phyloP scores from a whole-genome alignment of 2,329 filamentous ascomycete species.

The Fusarium denticulatum region DNA sequence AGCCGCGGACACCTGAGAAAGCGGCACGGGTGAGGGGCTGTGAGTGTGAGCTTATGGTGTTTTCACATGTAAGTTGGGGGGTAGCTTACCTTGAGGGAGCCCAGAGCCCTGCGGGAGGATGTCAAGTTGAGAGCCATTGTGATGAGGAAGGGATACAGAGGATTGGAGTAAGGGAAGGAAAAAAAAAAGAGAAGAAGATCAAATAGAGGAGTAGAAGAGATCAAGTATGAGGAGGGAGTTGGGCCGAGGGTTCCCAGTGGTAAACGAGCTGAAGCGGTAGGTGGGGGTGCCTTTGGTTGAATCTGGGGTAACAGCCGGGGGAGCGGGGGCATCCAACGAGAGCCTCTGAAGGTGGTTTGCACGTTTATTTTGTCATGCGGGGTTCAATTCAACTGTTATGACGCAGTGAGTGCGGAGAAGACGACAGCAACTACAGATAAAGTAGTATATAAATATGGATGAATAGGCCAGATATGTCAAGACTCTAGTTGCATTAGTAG shows the following conservation, averaged over 20 bases:
- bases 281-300: constrained; percentile 16
- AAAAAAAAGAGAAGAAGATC: neutral
- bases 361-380: constrained; percentile 36
- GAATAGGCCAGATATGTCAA: neutral
- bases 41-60: neutral
- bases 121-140: constrained; percentile 73
- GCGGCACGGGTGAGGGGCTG: constrained; percentile 48
- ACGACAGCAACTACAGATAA: neutral
- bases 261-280: constrained; percentile 38
- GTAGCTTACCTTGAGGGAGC: constrained; percentile 68
- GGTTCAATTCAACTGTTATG: constrained; percentile 1
- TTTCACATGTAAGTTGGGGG: constrained; percentile 8
- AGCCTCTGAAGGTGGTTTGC: neutral
- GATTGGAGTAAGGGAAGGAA: constrained; percentile 1
- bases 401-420: constrained; percentile 26
- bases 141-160: constrained; percentile 7
- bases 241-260: constrained; percentile 40
- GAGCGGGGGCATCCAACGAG: constrained; percentile 29
- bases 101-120: constrained; percentile 69
- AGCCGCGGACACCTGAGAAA: constrained; percentile 60
- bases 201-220: neutral
- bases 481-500: neutral
- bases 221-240: constrained; percentile 12
- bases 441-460: neutral
- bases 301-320: constrained; percentile 43